These are phyloP conservation scores for Heritiera fomes DNA, from an alignment of 345 rosid genomes.

Conservation along the genomic window DNA sequence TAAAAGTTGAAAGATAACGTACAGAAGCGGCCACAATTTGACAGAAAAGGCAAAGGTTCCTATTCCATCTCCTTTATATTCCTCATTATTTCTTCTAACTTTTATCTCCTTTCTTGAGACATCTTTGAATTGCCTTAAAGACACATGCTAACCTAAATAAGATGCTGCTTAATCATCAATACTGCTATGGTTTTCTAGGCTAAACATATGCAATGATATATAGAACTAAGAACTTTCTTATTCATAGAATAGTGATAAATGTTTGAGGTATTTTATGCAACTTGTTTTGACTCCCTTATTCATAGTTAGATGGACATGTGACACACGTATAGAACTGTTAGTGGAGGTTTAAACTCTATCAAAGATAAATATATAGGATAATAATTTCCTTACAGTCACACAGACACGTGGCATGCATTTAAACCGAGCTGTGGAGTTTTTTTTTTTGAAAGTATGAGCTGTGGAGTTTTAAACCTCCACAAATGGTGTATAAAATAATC, in stretches of 20 bases:
- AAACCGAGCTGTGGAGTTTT: neutral
- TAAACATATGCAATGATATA: neutral
- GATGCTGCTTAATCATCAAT: neutral
- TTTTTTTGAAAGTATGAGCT: too few relatives aligned
- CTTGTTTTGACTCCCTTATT: neutral
- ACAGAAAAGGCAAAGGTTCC: neutral
- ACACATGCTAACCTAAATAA: neutral
- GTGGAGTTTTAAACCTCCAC: neutral
- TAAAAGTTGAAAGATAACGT: slow-evolving; percentile 4
- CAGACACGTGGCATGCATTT: too few relatives aligned
- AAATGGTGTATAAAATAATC: neutral
- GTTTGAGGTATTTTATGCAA: neutral
- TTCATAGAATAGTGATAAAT: neutral
- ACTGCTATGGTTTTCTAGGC: neutral
- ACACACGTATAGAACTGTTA: neutral
- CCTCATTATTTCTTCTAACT: neutral
- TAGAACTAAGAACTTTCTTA: slow-evolving; percentile 12
- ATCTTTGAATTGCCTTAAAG: slow-evolving; percentile 12
- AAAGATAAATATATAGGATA: neutral
- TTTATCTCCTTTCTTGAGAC: neutral
- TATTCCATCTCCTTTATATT: neutral
- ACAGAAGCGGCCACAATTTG: neutral
- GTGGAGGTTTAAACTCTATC: neutral
- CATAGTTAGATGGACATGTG: slow-evolving; percentile 4
- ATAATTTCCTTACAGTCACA: neutral